These are phyloP conservation scores for Bruguiera gymnorhiza DNA, from an alignment of 345 rosid species.

Conservation along the genomic window DNA sequence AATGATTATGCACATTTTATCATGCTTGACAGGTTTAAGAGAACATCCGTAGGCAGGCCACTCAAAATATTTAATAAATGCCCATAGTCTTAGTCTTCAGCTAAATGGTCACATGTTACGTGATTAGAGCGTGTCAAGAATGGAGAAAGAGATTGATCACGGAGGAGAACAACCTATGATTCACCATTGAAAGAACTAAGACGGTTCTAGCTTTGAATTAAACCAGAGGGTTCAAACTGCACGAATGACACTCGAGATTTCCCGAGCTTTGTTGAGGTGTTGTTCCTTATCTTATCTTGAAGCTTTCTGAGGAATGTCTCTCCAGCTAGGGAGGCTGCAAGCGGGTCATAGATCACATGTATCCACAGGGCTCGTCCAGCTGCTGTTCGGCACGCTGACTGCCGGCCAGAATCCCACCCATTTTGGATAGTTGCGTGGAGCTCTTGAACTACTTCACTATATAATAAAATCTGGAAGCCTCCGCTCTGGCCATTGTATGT, in stretches of 20 bases:
- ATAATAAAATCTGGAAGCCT: slow-evolving; percentile 50
- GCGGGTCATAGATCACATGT: slow-evolving; percentile 67
- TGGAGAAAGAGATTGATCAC: slow-evolving; percentile 27
- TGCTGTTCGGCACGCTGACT: slow-evolving; percentile 84
- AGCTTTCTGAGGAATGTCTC: slow-evolving; percentile 67
- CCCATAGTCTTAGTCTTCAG: neutral
- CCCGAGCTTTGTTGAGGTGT: slow-evolving; percentile 59
- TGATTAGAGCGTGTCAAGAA: slow-evolving; percentile 1
- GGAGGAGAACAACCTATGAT: slow-evolving; percentile 81
- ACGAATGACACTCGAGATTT: slow-evolving; percentile 76
- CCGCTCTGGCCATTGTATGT: slow-evolving; percentile 46
- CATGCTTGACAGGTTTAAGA: too few relatives aligned
- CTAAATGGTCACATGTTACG: neutral
- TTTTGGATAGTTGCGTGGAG: slow-evolving; percentile 59
- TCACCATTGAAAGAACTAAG: slow-evolving; percentile 45
- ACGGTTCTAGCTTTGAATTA: slow-evolving; percentile 74
- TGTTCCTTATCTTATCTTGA: slow-evolving; percentile 71
- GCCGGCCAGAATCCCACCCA: slow-evolving; percentile 63
- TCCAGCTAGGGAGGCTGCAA: slow-evolving; percentile 80
- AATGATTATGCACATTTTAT: neutral
- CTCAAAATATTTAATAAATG: too few relatives aligned
- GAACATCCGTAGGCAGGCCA: too few relatives aligned
- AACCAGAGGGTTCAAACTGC: slow-evolving; percentile 92
- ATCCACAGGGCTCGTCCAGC: slow-evolving; percentile 96
- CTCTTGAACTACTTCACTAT: slow-evolving; percentile 40